Evolutionary conservation across 495 filamentous ascomycete genomes (phyloP).

Genomic region (Hypoxylon rickii): DNA sequence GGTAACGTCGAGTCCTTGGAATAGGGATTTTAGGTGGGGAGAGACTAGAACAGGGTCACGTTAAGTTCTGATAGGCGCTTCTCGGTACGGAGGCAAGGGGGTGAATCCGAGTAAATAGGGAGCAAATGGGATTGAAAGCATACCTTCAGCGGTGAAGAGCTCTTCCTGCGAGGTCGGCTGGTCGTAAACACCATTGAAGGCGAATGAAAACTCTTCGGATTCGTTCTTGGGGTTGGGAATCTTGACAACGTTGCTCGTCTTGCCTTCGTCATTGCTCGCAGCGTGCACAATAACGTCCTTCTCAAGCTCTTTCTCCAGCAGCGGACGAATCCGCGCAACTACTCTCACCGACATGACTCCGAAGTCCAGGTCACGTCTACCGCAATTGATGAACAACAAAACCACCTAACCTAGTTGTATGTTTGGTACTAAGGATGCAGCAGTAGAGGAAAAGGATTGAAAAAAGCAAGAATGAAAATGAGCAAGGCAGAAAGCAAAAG

Average conservation of each 20-base stretch:
- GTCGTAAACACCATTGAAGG: slow-evolving; percentile 94
- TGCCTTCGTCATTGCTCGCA: slow-evolving; percentile 60
- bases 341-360: slow-evolving; percentile 76
- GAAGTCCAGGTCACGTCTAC: too few species aligned
- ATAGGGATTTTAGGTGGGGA: slow-evolving; percentile 80
- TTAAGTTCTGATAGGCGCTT: slow-evolving; percentile 6
- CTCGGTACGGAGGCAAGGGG: too few species aligned
- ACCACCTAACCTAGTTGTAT: too few species aligned
- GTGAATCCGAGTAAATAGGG: neutral
- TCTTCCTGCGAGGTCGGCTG: slow-evolving; percentile 77
- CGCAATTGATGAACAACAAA: too few species aligned
- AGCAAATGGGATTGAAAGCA: slow-evolving; percentile 23
- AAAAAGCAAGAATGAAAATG: neutral
- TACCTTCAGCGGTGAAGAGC: slow-evolving; percentile 87
- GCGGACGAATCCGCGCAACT: slow-evolving; percentile 85
- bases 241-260: slow-evolving; percentile 67
- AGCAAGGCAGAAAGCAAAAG: neutral
- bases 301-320: slow-evolving; percentile 79
- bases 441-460: too few species aligned
- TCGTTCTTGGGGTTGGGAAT: slow-evolving; percentile 96
- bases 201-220: slow-evolving; percentile 86
- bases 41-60: slow-evolving; percentile 43
- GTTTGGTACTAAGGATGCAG: too few species aligned
- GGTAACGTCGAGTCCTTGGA: slow-evolving; percentile 91
- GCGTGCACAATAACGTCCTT: slow-evolving; percentile 82